Conservation (phyloP, 805 yeast species). For the Candida taoyuanica region DNA sequence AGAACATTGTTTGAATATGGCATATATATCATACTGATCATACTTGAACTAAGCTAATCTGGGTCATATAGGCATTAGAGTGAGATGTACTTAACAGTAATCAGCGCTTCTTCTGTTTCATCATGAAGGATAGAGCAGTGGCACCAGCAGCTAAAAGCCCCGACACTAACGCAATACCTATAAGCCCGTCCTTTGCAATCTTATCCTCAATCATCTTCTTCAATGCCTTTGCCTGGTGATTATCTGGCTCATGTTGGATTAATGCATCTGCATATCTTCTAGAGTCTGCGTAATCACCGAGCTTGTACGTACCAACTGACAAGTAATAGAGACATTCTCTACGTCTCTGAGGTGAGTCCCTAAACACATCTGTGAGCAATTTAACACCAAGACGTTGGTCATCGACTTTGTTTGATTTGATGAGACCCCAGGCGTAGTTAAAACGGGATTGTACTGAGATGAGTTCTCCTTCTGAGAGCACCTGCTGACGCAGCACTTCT, state of each 20-base stretch:
- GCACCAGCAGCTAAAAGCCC: slow-evolving; percentile 85
- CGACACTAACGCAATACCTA: slow-evolving; percentile 84
- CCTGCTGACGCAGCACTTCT: slow-evolving; percentile 70
- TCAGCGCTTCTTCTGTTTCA: slow-evolving; percentile 29
- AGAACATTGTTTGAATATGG: slow-evolving; percentile 35
- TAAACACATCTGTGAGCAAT: slow-evolving; percentile 62
- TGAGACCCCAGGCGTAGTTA: slow-evolving; percentile 95
- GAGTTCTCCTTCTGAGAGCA: slow-evolving; percentile 71
- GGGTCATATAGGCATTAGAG: not conserved
- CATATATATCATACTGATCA: not conserved
- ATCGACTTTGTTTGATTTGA: slow-evolving; percentile 58
- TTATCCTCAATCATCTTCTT: slow-evolving; percentile 77
- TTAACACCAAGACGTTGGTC: slow-evolving; percentile 79
- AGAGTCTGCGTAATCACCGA: slow-evolving; percentile 84
- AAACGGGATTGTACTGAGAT: slow-evolving; percentile 82
- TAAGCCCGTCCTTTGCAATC: slow-evolving; percentile 79
- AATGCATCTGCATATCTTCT: slow-evolving; percentile 79
- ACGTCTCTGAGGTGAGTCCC: slow-evolving; percentile 75
- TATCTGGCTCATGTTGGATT: slow-evolving; percentile 76
- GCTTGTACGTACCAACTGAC: slow-evolving; percentile 80
- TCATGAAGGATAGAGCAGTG: slow-evolving; percentile 45
- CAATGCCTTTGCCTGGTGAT: slow-evolving; percentile 68
- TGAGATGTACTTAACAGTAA: not conserved
- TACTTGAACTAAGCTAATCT: no score
- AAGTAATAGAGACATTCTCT: slow-evolving; percentile 87